A percentile compares a stretch with the other conserved stretches of the same genome.
These are phyloP conservation scores for Irineochytrium annulatum DNA, from an alignment of 192 early-diverging fungal genomes.

Conservation along the genomic window DNA sequence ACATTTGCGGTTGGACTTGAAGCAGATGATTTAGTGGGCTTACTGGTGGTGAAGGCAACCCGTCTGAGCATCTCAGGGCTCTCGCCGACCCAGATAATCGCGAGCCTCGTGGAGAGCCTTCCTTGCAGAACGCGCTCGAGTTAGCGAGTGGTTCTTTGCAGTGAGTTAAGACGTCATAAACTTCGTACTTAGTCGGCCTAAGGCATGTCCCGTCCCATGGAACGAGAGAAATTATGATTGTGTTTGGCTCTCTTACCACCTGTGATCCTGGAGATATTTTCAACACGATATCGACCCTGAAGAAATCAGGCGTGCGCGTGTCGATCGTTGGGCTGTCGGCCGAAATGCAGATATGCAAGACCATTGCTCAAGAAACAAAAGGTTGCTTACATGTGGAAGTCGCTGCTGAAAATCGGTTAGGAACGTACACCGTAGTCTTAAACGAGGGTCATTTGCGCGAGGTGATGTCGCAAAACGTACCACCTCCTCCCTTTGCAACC, in stretches of 20 bases:
- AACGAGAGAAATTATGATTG: constrained; percentile 78
- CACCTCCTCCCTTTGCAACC: constrained; percentile 75
- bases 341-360: constrained; percentile 79
- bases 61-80: constrained; percentile 72
- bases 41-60: constrained; percentile 49
- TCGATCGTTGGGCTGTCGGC: constrained; percentile 87
- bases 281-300: constrained; percentile 68
- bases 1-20: constrained; percentile 60
- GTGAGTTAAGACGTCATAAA: constrained; percentile 15
- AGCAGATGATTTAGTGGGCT: constrained; percentile 10
- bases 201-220: constrained; percentile 86
- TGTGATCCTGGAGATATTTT: constrained; percentile 92
- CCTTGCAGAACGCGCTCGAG: constrained; percentile 88
- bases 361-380: constrained; percentile 68
- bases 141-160: constrained; percentile 67
- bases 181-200: background rate
- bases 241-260: constrained; percentile 84
- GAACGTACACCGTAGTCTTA: constrained; percentile 74
- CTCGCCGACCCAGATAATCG: constrained; percentile 61
- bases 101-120: constrained; percentile 81
- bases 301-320: constrained; percentile 69
- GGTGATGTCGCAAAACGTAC: constrained; percentile 74
- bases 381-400: constrained; percentile 43
- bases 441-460: constrained; percentile 84
- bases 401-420: constrained; percentile 30